Conservation (phyloP, 352 stramenopile genomes). For the Phytophthora quininea region DNA sequence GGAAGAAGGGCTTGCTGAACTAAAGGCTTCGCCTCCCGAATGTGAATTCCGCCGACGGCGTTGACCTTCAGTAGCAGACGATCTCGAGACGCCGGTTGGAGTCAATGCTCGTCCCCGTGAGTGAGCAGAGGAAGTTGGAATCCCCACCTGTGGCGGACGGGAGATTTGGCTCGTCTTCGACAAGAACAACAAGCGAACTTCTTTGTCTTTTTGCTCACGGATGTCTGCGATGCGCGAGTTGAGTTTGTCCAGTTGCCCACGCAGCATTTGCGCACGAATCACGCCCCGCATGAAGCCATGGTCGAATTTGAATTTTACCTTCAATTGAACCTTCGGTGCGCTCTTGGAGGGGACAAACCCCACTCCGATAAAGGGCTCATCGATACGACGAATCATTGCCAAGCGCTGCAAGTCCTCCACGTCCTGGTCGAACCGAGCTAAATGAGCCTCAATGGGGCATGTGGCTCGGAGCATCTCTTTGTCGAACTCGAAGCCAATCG, state of each 20-base stretch:
- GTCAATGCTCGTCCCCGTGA: slow-evolving; percentile 31
- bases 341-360: slow-evolving; percentile 33
- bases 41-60: slow-evolving; percentile 31
- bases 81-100: slow-evolving; percentile 34
- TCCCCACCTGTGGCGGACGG: slow-evolving; percentile 39
- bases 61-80: slow-evolving; percentile 10
- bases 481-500: slow-evolving; percentile 80
- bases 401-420: slow-evolving; percentile 77
- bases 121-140: slow-evolving; percentile 10
- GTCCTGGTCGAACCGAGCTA: slow-evolving; percentile 70
- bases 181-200: slow-evolving; percentile 80
- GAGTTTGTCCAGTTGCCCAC: slow-evolving; percentile 85
- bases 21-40: slow-evolving; percentile 7
- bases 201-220: slow-evolving; percentile 75
- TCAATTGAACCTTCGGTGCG: slow-evolving; percentile 42
- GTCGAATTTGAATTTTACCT: slow-evolving; percentile 86
- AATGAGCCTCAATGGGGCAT: slow-evolving; percentile 74
- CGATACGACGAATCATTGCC: slow-evolving; percentile 77
- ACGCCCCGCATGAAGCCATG: slow-evolving; percentile 89
- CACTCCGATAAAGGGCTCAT: slow-evolving; percentile 67
- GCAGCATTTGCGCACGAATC: slow-evolving; percentile 82
- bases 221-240: slow-evolving; percentile 69
- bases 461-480: slow-evolving; percentile 69
- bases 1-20: slow-evolving; percentile 18
- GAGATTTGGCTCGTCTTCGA: slow-evolving; percentile 75